Base-by-base conservation (phyloP, 2,329 filamentous ascomycete species). In the Raffaelea arxii region DNA sequence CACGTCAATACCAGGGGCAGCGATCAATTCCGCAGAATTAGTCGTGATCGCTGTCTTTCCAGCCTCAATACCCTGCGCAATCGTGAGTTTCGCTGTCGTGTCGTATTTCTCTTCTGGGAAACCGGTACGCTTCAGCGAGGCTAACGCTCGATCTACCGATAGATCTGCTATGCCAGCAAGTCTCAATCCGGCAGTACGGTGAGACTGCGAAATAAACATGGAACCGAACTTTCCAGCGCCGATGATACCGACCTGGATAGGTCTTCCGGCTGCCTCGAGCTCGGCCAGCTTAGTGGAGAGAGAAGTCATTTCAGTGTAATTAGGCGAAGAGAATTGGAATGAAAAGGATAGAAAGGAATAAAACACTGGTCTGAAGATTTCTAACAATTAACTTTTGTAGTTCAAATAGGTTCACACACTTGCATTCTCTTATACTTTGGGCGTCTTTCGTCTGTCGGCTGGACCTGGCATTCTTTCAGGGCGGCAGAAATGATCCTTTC, bases 201-300 rank as follows among this genome's bases (percentile, higher is more conserved):
- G 62, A 2, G 62, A 63, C 56, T 71, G 68, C 6, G 67, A 67
- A 43, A 70, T 66, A 58, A 66, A 70, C 68, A 69, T 70, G 14
- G 65, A 68, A 2, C 67, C 67, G 46, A 70, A 70, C 49, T 70
- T 70, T 46, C 67, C 67, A 35, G 67, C 66, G 4, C 68, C 66
- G 44, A 70, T 70, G 47, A 70, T 60, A 40, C 65, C 68, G 30
- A 70, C 63, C 44, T 62, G 59, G 46, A 68, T 64, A 4, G 63
- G 63, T 52, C 62, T 65, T 48, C 65, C 64, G 32, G 54, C 55
- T 32, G 57, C 58, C 48, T 66, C 64, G 35, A 65, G 59, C 50
- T 65, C 58, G 19, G 63, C 63, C 41, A 68, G 62, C 55, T 66
- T 69, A 9, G 59, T 62, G n/a, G 63, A 67, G 32, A 66, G 58